A percentile compares a stretch with the other conserved stretches of the same genome.
Conservation (phyloP, 139 green algal genomes). For the Chlamydomonas applanata region DNA sequence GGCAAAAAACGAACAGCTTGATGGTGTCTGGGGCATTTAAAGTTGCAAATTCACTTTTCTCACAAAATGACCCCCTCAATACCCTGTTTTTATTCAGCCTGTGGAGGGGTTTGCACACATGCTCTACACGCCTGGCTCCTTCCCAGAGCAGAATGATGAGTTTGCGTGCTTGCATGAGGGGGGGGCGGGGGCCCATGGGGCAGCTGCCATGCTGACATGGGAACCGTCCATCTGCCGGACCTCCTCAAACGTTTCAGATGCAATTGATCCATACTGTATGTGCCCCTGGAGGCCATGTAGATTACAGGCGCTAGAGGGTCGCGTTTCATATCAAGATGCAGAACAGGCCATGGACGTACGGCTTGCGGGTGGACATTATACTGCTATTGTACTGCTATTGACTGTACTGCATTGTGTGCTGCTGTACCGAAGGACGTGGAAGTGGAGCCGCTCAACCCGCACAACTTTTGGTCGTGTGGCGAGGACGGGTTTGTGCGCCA, state of each 20-base stretch:
- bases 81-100: no score
- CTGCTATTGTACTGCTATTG: background rate
- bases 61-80: no score
- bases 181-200: background rate
- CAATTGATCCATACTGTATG: no score
- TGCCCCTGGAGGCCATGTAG: background rate
- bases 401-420: background rate
- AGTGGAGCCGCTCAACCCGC: constrained; percentile 67
- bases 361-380: background rate
- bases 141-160: no score
- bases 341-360: background rate
- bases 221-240: no score
- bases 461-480: constrained; percentile 82
- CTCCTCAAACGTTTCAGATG: no score
- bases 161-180: background rate
- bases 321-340: background rate
- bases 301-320: background rate
- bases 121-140: no score
- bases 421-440: constrained; percentile 70
- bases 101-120: no score
- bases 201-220: no score
- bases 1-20: no score
- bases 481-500: constrained; percentile 85
- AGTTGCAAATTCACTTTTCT: no score
- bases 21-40: no score